Conservation (phyloP, 805 yeast species). For the Kluyveromyces starmeri region DNA sequence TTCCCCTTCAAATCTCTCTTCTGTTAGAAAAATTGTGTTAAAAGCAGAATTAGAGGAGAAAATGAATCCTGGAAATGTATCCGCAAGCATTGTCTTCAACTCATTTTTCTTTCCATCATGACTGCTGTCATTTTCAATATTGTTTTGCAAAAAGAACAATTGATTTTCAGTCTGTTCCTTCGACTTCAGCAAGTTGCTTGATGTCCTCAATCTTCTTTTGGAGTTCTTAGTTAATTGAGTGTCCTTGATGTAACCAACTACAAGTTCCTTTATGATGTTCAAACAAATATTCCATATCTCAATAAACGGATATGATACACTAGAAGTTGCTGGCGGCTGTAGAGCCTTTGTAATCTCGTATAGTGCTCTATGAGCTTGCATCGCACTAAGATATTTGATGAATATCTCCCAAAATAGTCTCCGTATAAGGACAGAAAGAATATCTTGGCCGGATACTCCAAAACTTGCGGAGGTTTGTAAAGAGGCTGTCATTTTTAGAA, state of each 20-base stretch:
- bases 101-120: conserved; percentile 32
- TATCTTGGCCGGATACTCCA: conserved; percentile 37
- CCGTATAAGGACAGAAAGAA: conserved; percentile 46
- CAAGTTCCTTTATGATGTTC: conserved; percentile 31
- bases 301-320: conserved; percentile 30
- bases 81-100: conserved; percentile 40
- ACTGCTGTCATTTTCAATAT: conserved; percentile 16
- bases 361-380: conserved; percentile 64
- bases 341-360: conserved; percentile 41
- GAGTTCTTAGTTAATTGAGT: neutral
- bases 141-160: conserved; percentile 21
- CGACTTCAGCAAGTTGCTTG: neutral
- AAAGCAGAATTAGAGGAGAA: conserved; percentile 29
- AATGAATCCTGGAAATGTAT: conserved; percentile 63
- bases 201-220: conserved; percentile 10
- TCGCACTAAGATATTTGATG: conserved; percentile 47
- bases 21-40: conserved; percentile 45
- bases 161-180: conserved; percentile 3
- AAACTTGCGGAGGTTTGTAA: conserved; percentile 18
- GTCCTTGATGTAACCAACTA: conserved; percentile 12
- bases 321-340: conserved; percentile 17
- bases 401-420: conserved; percentile 69
- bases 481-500: conserved; percentile 25
- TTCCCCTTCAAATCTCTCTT: conserved; percentile 48
- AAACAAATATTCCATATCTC: conserved; percentile 39